phyloP scores from a whole-genome alignment of 1,139 yeast genomes.

The Taphrina sp. region DNA sequence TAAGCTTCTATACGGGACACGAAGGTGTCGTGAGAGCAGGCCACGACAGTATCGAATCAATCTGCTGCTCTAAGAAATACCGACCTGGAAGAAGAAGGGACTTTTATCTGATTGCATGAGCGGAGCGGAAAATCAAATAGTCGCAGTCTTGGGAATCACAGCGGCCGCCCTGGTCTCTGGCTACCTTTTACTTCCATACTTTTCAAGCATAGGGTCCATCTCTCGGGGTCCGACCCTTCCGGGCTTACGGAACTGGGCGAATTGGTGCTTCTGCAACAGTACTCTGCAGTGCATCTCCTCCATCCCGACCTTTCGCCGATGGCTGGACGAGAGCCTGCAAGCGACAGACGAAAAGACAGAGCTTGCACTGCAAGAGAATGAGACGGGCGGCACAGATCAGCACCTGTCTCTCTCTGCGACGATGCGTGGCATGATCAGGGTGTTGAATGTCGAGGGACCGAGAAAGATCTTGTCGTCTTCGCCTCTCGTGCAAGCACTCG shows the following conservation, averaged over 20 bases:
- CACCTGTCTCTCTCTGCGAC: conserved; percentile 14
- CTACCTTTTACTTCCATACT: conserved; percentile 17
- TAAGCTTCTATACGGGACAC: no score
- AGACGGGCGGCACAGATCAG: neutral
- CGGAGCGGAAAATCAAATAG: conserved; percentile 3
- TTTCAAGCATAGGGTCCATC: conserved; percentile 10
- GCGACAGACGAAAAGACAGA: neutral
- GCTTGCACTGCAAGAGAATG: no score
- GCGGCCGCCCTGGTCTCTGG: conserved; percentile 19
- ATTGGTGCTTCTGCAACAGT: conserved; percentile 29
- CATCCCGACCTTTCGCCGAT: conserved; percentile 10
- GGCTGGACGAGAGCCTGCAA: conserved; percentile 16
- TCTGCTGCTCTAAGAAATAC: no score
- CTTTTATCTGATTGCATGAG: conserved; percentile 1
- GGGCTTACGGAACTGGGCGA: conserved; percentile 29
- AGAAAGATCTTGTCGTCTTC: conserved; percentile 18
- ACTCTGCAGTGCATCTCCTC: conserved; percentile 20
- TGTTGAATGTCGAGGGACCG: conserved; percentile 21
- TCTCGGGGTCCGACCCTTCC: conserved; percentile 25
- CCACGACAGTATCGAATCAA: no score
- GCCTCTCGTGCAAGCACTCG: conserved; percentile 24
- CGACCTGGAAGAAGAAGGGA: no score
- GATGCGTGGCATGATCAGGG: conserved; percentile 14
- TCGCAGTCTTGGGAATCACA: conserved; percentile 2
- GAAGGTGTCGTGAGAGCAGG: no score